Evolutionary conservation across 805 yeast species (phyloP).

Genomic region (Metschnikowia koreensis): DNA sequence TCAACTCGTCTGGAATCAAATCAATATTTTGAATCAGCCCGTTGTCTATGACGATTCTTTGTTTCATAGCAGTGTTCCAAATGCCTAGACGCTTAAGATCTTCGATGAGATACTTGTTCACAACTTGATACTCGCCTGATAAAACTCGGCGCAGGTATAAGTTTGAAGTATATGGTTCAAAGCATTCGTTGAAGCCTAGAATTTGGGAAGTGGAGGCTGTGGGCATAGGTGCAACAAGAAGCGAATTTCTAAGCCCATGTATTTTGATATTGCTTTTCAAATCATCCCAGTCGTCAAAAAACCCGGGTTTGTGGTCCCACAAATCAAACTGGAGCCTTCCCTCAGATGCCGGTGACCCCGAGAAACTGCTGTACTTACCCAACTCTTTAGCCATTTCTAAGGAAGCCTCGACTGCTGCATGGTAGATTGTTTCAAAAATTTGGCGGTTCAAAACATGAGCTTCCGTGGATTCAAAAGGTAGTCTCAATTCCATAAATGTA

Average conservation of each 20-base stretch:
- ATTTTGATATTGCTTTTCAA: conserved; percentile 57
- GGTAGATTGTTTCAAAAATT: conserved; percentile 94
- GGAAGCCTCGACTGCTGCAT: conserved; percentile 87
- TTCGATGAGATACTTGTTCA: conserved; percentile 78
- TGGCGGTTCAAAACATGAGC: conserved; percentile 76
- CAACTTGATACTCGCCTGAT: conserved; percentile 92
- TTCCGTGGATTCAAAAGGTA: conserved; percentile 82
- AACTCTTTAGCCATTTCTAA: conserved; percentile 67
- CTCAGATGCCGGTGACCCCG: conserved; percentile 87
- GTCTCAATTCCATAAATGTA: conserved; percentile 70
- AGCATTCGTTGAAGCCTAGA: conserved; percentile 90
- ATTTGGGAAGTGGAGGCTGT: conserved; percentile 98
- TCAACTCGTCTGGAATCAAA: conserved; percentile 70
- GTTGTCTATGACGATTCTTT: conserved; percentile 66
- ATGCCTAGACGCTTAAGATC: conserved; percentile 80
- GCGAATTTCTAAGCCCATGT: conserved; percentile 81
- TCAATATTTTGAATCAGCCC: conserved; percentile 84
- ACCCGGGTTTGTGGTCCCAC: conserved; percentile 76
- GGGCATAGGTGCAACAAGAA: conserved; percentile 94
- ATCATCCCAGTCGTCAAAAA: conserved; percentile 79
- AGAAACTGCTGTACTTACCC: conserved; percentile 72
- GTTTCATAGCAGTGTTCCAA: conserved; percentile 81
- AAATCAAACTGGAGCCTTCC: conserved; percentile 84
- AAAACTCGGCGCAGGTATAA: conserved; percentile 86
- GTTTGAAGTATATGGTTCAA: conserved; percentile 94